Conservation (phyloP, 306 rosid genomes). For the Fagus sylvatica region DNA sequence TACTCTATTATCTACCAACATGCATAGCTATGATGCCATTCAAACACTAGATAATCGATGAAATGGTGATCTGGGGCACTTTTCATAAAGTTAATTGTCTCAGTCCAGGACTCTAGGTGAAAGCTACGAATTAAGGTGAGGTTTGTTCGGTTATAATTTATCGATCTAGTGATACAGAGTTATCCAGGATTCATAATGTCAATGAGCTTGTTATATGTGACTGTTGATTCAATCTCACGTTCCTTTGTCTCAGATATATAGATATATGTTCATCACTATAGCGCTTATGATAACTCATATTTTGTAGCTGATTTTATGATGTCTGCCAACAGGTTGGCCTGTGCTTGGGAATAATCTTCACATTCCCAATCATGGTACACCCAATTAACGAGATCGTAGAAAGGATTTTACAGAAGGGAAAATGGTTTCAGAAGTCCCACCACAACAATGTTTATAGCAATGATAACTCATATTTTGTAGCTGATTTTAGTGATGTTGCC, state of each 20-base stretch:
- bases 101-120: neutral
- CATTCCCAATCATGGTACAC: conserved; percentile 87
- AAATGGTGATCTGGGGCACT: neutral
- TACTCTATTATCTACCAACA: no score
- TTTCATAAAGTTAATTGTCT: neutral
- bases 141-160: no score
- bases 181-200: neutral
- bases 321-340: conserved; percentile 61
- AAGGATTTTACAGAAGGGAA: conserved; percentile 35
- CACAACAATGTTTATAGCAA: conserved; percentile 8
- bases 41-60: neutral
- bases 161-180: neutral
- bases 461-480: no score
- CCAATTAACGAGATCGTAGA: conserved; percentile 86
- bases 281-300: neutral
- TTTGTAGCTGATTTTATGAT: neutral
- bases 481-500: no score
- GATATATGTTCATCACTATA: neutral
- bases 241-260: neutral
- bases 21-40: no score
- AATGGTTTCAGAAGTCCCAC: conserved; percentile 26
- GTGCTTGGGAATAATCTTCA: conserved; percentile 76
- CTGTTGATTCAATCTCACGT: neutral
- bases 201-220: no score
- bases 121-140: no score